Base-by-base conservation (phyloP, 1,284 basidiomycete species). In the Heterobasidion irregulare region DNA sequence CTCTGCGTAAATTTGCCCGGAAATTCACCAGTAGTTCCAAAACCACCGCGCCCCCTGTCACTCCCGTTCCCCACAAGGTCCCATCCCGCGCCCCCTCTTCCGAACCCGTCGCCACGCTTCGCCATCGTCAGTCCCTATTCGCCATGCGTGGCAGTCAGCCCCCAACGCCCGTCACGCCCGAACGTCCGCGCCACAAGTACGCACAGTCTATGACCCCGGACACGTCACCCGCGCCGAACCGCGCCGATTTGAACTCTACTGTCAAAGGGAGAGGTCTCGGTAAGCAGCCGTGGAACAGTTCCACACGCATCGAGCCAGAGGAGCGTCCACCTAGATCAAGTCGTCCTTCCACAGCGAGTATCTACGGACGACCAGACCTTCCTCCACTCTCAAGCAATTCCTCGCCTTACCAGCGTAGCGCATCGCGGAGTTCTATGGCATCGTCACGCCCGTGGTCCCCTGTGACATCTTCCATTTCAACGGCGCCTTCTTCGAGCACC, bases 371-470 rank as follows among this genome's bases (percentile, higher is more conserved):
- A 15, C 64, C 63, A 8, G 68, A 70, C 9, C 65, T 75, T 53
- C 76, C 81, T 33, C 73, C 77, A 46, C 72, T 77, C 48, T 80
- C 48, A 75, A 36, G 66, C 69, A 36, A 57, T 73, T 57, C 68
- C 71, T 62, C 64, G 26, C 74, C 76, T 10, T 77, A 80, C 59
- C 75, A 76, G 57, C 75, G 84, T 57, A 89, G 87, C 68, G 61
- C 82, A 34, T 89, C 87, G 33, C 77, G 88, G 51, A 80, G 80
- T 49, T 90, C 87, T 15, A 83, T 89, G 76, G 77, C 83, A 15
- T 89, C 87, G 47, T 89, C 86, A 6, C 74, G 88, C 48, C 88
- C 88, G 38, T 90, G 86, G 85, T 88, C 88, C 10, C 89, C 86
- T 34, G 71, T 88, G 19, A 83, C 79, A 51, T 85, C 86, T 7